Conservation (phyloP, 2,329 filamentous ascomycete genomes). For the Cadophora malorum region DNA sequence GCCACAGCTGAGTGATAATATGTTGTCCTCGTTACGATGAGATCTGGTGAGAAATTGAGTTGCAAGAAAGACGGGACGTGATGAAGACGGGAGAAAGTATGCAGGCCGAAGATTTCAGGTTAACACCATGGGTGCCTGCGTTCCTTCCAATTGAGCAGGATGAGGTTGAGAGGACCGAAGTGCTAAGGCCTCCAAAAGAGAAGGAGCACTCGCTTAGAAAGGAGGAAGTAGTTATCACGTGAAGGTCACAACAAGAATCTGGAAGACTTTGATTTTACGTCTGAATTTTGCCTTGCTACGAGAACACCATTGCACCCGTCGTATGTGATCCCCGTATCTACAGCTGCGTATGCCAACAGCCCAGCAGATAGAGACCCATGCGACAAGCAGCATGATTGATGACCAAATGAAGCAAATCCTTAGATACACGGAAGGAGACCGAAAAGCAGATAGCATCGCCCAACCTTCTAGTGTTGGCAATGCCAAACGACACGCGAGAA, state of each 20-base stretch:
- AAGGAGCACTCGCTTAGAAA: conserved; percentile 17
- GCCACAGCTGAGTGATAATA: conserved; percentile 1
- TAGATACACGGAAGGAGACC: conserved; percentile 42
- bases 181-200: conserved; percentile 2
- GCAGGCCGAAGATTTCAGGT: background rate
- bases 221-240: conserved; percentile 16
- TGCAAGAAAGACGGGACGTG: background rate
- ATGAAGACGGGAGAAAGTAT: no score
- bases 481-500: conserved; percentile 42
- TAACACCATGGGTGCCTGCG: background rate
- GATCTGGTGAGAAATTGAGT: background rate
- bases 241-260: conserved; percentile 13
- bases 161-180: background rate
- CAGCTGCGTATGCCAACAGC: conserved; percentile 28
- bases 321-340: conserved; percentile 35
- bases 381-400: conserved; percentile 38
- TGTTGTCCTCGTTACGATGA: background rate
- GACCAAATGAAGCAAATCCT: conserved; percentile 41
- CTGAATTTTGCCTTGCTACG: conserved; percentile 41
- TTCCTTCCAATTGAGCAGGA: background rate
- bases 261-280: conserved; percentile 27
- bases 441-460: conserved; percentile 43
- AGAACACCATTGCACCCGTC: conserved; percentile 37
- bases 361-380: conserved; percentile 36
- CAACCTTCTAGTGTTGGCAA: conserved; percentile 44